These are phyloP conservation scores for Fusarium ambrosium DNA, from an alignment of 2,329 filamentous ascomycete genomes.

Conservation along the genomic window DNA sequence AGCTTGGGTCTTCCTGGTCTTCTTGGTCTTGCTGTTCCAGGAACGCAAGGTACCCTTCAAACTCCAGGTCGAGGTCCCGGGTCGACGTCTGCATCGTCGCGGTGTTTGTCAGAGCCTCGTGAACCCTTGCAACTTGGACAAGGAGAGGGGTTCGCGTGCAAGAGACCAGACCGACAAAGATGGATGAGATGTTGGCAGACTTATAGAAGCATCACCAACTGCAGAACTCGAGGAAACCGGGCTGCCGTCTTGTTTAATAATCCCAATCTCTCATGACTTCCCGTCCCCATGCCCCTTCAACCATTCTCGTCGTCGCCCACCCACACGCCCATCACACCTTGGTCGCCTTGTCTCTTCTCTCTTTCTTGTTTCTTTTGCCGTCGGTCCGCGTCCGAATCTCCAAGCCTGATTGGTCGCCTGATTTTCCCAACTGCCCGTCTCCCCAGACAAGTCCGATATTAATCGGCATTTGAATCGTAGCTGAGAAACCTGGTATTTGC, in stretches of 20 bases:
- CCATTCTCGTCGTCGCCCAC: constrained; percentile 2
- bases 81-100: background rate
- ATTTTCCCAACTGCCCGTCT: background rate
- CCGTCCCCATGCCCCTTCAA: background rate
- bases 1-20: background rate
- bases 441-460: background rate
- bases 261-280: background rate
- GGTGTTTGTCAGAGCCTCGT: background rate
- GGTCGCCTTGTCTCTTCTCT: constrained; percentile 2
- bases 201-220: background rate
- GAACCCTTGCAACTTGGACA: background rate
- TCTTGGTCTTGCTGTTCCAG: background rate
- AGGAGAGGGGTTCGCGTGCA: background rate
- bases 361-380: background rate
- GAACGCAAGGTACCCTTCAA: background rate
- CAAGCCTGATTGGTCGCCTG: background rate
- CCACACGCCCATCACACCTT: background rate
- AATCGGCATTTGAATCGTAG: background rate
- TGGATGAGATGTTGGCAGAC: background rate
- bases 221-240: background rate
- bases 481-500: background rate
- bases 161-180: background rate
- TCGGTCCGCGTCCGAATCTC: background rate
- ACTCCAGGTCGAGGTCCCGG: background rate
- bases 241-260: background rate